phyloP scores from a whole-genome alignment of 2,329 filamentous ascomycete genomes.

The Talaromyces albobiverticillius region DNA sequence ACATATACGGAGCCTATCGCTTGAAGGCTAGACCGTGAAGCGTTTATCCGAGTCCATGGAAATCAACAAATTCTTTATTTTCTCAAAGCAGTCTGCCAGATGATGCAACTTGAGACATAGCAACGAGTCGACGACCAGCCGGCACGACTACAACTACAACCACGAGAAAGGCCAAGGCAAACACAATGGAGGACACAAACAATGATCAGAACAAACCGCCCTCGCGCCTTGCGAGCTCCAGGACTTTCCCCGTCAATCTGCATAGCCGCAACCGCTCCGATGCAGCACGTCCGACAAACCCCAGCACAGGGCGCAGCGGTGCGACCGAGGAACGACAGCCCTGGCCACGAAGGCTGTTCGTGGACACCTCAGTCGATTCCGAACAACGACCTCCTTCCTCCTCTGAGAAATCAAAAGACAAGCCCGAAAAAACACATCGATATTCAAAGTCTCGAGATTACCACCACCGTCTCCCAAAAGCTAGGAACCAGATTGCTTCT shows the following conservation, averaged over 20 bases:
- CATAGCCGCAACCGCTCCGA: conserved; percentile 15
- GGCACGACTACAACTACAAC: too few relatives aligned
- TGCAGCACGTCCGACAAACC: conserved; percentile 9
- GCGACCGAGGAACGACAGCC: conserved; percentile 19
- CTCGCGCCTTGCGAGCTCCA: conserved; percentile 4
- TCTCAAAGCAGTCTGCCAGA: too few relatives aligned
- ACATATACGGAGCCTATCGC: too few relatives aligned
- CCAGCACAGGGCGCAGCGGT: conserved; percentile 1
- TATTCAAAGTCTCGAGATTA: conserved; percentile 30
- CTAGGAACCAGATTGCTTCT: conserved; percentile 31
- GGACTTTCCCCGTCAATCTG: conserved; percentile 12
- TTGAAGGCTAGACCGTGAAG: too few relatives aligned
- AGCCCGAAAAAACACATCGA: conserved; percentile 23
- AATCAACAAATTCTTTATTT: too few relatives aligned
- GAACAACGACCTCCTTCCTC: neutral
- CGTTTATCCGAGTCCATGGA: too few relatives aligned
- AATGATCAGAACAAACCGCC: neutral
- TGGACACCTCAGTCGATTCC: conserved; percentile 16
- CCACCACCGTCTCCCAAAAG: conserved; percentile 28
- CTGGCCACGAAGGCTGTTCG: conserved; percentile 17
- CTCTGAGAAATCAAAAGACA: neutral
- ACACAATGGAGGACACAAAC: neutral
- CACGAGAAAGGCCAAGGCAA: too few relatives aligned
- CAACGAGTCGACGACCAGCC: too few relatives aligned
- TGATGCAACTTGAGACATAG: too few relatives aligned